Conservation (phyloP, 140 eudicot genomes). For the Oenanthe javanica region DNA sequence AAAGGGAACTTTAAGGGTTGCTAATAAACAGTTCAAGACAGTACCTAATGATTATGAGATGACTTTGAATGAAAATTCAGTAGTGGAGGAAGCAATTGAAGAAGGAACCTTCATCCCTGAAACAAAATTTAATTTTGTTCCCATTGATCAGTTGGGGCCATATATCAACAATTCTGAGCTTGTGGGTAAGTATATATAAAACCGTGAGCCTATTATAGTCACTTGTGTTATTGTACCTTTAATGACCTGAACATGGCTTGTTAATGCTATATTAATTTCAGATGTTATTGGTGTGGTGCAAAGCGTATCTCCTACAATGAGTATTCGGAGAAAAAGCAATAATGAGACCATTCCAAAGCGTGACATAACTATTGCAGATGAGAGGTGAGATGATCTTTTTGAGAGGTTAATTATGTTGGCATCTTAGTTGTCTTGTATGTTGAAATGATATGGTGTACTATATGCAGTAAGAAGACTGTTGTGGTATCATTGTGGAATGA, state of each 20-base stretch:
- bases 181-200: conserved; percentile 43
- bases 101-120: conserved; percentile 76
- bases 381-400: conserved; percentile 36
- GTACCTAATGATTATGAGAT: conserved; percentile 87
- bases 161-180: conserved; percentile 68
- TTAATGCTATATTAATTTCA: conserved; percentile 19
- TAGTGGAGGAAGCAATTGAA: conserved; percentile 61
- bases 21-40: conserved; percentile 89
- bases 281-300: conserved; percentile 97
- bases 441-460: neutral
- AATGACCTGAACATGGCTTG: neutral
- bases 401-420: neutral
- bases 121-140: conserved; percentile 68
- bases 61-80: conserved; percentile 82
- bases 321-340: conserved; percentile 72
- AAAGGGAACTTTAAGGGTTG: conserved; percentile 69
- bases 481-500: conserved; percentile 83
- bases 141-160: conserved; percentile 89
- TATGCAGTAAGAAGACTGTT: conserved; percentile 89
- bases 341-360: conserved; percentile 70
- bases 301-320: conserved; percentile 80
- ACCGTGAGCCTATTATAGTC: no score
- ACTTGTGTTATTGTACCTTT: neutral
- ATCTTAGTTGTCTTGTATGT: neutral
- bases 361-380: conserved; percentile 90